phyloP scores from a whole-genome alignment of 2,329 filamentous ascomycete species.

The Claviceps monticola region DNA sequence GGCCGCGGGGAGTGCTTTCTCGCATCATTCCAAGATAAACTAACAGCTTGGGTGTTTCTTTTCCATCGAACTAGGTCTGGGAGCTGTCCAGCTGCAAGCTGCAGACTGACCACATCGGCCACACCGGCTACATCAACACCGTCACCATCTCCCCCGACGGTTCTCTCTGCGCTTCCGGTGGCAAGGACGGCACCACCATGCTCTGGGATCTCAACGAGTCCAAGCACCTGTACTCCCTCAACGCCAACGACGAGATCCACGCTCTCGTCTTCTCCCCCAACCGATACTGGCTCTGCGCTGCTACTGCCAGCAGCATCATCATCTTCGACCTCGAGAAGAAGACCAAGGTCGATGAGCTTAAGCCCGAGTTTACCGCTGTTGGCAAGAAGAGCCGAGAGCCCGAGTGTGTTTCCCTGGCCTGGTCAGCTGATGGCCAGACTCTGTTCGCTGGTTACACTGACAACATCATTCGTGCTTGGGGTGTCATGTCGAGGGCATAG shows the following conservation, averaged over 20 bases:
- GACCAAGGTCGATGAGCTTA: slow-evolving; percentile 99
- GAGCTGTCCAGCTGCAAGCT: slow-evolving; percentile 98
- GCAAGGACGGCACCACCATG: slow-evolving; percentile 99
- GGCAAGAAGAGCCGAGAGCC: slow-evolving; percentile 99
- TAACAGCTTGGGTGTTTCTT: slow-evolving; percentile 3
- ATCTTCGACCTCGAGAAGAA: slow-evolving; percentile 99
- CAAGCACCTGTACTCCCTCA: slow-evolving; percentile 99
- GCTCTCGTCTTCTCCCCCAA: slow-evolving; percentile 99
- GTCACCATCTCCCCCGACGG: slow-evolving; percentile 99
- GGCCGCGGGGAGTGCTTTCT: background rate
- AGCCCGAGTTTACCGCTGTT: slow-evolving; percentile 93
- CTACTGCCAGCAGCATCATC: slow-evolving; percentile 95
- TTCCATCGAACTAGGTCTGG: slow-evolving; percentile 66
- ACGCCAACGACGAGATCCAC: slow-evolving; percentile 99
- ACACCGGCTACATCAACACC: slow-evolving; percentile 99
- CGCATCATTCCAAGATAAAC: background rate
- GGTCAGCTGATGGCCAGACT: slow-evolving; percentile 97
- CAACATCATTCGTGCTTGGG: slow-evolving; percentile 97
- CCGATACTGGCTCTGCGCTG: slow-evolving; percentile 99
- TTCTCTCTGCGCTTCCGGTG: slow-evolving; percentile 95
- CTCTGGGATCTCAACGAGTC: slow-evolving; percentile 99
- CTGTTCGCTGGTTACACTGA: slow-evolving; percentile 99
- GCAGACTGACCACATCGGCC: slow-evolving; percentile 99
- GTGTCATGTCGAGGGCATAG: slow-evolving; percentile 90
- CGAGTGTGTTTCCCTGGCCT: slow-evolving; percentile 94